Evolutionary conservation across 352 stramenopile genomes (phyloP), one percentile per base, ranked within the genome.

Genomic region (Globisporangium camurandrum): DNA sequence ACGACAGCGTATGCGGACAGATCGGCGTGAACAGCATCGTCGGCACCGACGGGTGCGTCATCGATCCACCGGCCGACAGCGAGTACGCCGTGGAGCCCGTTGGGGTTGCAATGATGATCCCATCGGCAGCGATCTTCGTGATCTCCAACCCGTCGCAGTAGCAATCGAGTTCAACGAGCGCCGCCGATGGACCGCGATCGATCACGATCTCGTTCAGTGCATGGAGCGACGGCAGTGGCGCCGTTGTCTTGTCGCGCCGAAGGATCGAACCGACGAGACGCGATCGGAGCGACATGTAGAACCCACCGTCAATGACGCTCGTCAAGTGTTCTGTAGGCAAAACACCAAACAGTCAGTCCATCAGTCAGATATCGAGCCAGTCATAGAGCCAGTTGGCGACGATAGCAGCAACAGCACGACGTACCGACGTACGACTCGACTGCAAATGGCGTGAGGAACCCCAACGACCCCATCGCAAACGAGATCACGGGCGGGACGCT

Each of bases 181-280:
- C 78, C 7, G 75, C 82, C 2, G 67, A 88, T 20, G 75, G 78
- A 5, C 97, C 96, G 34, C 96, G 85, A 64, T 99, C 95, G 50
- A 99, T 95, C 26, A 98, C 95, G 39, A 99, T 95, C 76, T 99
- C 97, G 66, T 99, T 99, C 30, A 99, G 70, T 8, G 97, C 95
- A 61, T 98, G 91, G 51, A 96, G 79, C 1, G 86, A 66, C 28
- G 67, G 61, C n/a, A 71, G 52, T 17, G 69, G 65, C 48, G 85
- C 71, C 5, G 51, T 59, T 28, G 79, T 68, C 48, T 86, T 67
- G 49, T 75, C 67, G 8, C 64, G 64, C 30, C 84, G 81, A 23
- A 79, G 69, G 51, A 94, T 87, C 34, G 81, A 77, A 37, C 79
- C 82, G 12, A 77, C 65, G 27, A 94, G 59, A 2, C 84, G 72